A percentile compares a stretch with the other conserved stretches of the same genome.
Evolutionary conservation across 108 stramenopile species (phyloP).

Genomic region (Poteriospumella lacustris): DNA sequence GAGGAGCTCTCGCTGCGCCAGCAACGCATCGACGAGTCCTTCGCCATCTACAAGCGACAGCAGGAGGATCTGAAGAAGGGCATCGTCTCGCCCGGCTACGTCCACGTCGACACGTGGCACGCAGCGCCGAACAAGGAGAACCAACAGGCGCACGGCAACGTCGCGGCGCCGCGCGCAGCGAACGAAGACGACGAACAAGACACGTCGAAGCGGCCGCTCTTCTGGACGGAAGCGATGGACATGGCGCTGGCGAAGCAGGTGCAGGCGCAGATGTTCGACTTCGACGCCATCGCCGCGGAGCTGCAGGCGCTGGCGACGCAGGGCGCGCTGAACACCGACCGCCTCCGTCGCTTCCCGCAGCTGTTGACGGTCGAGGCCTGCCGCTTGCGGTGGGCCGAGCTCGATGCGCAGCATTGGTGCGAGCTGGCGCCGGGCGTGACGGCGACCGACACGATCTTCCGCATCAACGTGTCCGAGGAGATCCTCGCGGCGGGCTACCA

Average conservation of each 20-base stretch:
- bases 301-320: not conserved
- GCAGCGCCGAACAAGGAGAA: too few species aligned
- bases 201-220: slow-evolving; percentile 9
- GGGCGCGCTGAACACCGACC: not conserved
- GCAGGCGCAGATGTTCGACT: not conserved
- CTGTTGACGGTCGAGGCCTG: slow-evolving; percentile 10
- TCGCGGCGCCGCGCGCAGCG: too few species aligned
- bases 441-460: not conserved
- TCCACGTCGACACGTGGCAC: too few species aligned
- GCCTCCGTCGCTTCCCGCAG: not conserved
- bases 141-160: too few species aligned
- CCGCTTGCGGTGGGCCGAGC: slow-evolving; percentile 13
- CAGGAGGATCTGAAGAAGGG: too few species aligned
- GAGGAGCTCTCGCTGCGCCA: not conserved
- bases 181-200: too few species aligned
- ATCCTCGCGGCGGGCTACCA: not conserved
- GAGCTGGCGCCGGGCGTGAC: not conserved
- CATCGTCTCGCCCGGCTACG: too few species aligned
- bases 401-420: slow-evolving; percentile 13
- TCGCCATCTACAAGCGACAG: not conserved
- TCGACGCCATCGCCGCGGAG: not conserved
- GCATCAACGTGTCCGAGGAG: not conserved
- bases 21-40: not conserved
- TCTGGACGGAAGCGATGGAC: slow-evolving; percentile 25
- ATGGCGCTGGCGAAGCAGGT: not conserved